These are phyloP conservation scores for Paracorniculantispora psalliotae DNA, from an alignment of 2,329 filamentous ascomycete species.

Conservation along the genomic window DNA sequence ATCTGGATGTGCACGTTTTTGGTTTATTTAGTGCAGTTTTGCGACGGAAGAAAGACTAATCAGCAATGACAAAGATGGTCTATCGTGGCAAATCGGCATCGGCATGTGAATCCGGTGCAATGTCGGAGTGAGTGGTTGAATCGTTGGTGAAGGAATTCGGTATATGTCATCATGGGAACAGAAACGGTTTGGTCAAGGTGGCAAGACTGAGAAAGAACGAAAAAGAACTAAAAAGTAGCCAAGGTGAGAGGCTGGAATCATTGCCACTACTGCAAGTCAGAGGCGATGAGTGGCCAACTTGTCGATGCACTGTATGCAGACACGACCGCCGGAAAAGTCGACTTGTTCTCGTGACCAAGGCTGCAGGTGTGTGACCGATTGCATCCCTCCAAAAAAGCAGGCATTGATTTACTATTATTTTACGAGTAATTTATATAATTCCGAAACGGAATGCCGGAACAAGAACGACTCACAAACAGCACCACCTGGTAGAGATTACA, in stretches of 20 bases:
- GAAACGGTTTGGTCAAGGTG: background rate
- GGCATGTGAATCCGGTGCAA: too few relatives aligned
- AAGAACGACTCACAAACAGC: too few relatives aligned
- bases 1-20: background rate
- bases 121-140: background rate
- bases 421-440: too few relatives aligned
- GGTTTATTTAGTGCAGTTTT: background rate
- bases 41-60: slow-evolving; percentile 3
- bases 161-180: background rate
- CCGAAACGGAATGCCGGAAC: slow-evolving; percentile 6
- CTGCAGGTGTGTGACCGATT: background rate
- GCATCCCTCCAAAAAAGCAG: too few relatives aligned
- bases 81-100: too few relatives aligned
- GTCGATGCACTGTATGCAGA: background rate
- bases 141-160: background rate
- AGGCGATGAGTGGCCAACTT: background rate
- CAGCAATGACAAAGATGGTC: background rate
- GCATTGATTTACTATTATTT: too few relatives aligned
- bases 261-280: background rate
- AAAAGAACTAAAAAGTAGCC: background rate
- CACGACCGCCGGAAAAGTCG: background rate
- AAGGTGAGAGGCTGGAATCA: background rate
- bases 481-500: too few relatives aligned
- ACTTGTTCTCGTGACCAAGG: slow-evolving; percentile 8
- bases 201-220: background rate